Evolutionary conservation across 1,284 basidiomycete genomes (phyloP).

Genomic region (Cryptococcus wingfieldii): DNA sequence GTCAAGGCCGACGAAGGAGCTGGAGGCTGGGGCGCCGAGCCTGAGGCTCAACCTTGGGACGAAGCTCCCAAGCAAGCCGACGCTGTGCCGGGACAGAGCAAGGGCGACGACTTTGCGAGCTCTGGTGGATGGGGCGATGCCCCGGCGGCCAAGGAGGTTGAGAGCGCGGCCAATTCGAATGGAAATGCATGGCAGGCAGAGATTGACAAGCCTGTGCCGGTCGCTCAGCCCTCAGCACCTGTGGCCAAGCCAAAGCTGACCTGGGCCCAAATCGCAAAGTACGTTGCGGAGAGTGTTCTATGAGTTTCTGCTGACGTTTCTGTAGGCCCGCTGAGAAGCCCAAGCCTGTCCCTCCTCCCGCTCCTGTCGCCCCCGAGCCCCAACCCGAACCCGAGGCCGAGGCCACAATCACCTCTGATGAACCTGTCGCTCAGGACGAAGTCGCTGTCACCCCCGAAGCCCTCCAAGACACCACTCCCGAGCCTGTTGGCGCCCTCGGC

Average conservation of each 20-base stretch:
- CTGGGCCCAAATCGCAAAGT: constrained; percentile 52
- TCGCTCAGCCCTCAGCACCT: constrained; percentile 18
- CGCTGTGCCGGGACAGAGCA: constrained; percentile 18
- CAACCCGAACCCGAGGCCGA: constrained; percentile 24
- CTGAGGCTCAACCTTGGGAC: not conserved
- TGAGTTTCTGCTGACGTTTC: not conserved
- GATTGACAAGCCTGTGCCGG: constrained; percentile 29
- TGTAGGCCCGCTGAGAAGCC: constrained; percentile 44
- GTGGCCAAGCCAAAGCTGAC: constrained; percentile 47
- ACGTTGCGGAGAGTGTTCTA: not conserved
- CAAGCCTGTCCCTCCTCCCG: constrained; percentile 59
- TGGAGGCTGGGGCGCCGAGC: not conserved
- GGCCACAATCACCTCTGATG: constrained; percentile 24
- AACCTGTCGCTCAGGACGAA: constrained; percentile 22
- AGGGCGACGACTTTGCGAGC: constrained; percentile 40
- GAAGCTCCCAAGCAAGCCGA: not conserved
- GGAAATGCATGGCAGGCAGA: constrained; percentile 34
- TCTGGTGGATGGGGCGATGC: constrained; percentile 43
- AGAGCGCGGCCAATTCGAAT: constrained; percentile 39
- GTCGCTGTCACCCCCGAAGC: constrained; percentile 13
- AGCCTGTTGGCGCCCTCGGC: constrained; percentile 11
- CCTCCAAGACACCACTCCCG: constrained; percentile 13
- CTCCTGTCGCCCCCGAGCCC: constrained; percentile 53
- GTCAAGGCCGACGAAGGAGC: not conserved
- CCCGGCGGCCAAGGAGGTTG: constrained; percentile 38